Evolutionary conservation across 2,329 filamentous ascomycete genomes (phyloP), one percentile per base, ranked within the genome.

Genomic region (Zopfia rhizophila): DNA sequence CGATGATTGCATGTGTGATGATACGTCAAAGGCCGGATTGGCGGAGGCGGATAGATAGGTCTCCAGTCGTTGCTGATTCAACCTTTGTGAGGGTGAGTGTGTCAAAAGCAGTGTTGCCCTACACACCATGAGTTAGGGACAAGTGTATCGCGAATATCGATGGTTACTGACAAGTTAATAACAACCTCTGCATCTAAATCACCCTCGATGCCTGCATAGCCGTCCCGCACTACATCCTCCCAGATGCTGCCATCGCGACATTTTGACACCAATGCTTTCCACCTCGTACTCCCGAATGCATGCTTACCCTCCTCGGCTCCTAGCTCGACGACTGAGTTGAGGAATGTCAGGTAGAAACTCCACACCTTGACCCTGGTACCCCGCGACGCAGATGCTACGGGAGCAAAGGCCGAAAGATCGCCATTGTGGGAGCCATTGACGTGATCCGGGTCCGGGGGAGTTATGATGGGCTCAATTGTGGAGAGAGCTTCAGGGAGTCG

Each of bases 171-270:
- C 88, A 95, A 72, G 62, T 92, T 93, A 51, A 93, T 89, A 18
- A 99, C 91, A 6, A 99, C 93, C 64, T 99, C 94, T 2, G 91
- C 86, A 72, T 99, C 94, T 10, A 97, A 91, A 54, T 92, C 90
- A 13, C 90, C 91, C 72, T 97, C 93, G 37, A 87, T 80, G 18
- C 91, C 91, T 59, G 89, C 87, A 72, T 97, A 97, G 5, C 93
- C 93, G 65, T 90, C 86, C 58, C 83, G 82, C 45, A 95, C 88
- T 2, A 97, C 89, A 55, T 96, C 90, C 55, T 97, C 91, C 94
- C 94, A 99, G n/a, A 97, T 82, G 32, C 86, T 84, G 45, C 94
- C 94, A 46, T 95, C 90, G 53, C 92, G 85, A 17, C 96, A 92
- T 72, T 91, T 94, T 51, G 83, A 80, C 51, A 91, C 91, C 55